These are phyloP conservation scores for Aspergillus sergii DNA, from an alignment of 2,329 filamentous ascomycete genomes.

Conservation along the genomic window DNA sequence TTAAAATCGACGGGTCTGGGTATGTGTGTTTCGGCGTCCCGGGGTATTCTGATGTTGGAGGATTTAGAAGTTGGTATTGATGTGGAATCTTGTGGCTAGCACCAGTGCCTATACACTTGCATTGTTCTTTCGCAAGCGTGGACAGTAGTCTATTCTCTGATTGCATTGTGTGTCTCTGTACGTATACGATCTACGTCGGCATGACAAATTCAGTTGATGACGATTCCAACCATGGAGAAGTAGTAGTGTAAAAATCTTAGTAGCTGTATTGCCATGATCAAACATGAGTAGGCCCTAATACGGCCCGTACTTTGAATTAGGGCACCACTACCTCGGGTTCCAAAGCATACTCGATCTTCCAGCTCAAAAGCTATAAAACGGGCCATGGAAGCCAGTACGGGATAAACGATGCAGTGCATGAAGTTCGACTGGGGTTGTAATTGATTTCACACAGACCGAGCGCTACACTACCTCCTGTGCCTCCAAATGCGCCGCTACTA, in stretches of 20 bases:
- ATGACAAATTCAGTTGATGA: constrained; percentile 27
- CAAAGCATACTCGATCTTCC: background rate
- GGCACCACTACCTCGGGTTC: background rate
- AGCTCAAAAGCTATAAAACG: background rate
- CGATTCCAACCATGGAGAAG: background rate
- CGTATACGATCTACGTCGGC: constrained; percentile 27
- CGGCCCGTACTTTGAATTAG: background rate
- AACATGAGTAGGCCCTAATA: background rate
- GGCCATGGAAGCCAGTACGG: background rate
- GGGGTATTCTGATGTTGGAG: constrained; percentile 24
- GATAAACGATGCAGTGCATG: background rate
- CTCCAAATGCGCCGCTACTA: constrained; percentile 31
- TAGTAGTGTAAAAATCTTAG: background rate
- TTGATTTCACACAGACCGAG: background rate
- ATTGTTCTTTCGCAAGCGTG: constrained; percentile 1
- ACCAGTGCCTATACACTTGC: constrained; percentile 7
- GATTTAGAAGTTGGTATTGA: constrained; percentile 24
- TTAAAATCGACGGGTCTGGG: constrained; percentile 26
- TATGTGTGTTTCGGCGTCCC: constrained; percentile 32
- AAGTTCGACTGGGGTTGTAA: background rate
- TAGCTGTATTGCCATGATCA: background rate
- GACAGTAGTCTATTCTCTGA: constrained; percentile 13
- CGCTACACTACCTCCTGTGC: background rate
- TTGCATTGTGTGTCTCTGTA: constrained; percentile 20
- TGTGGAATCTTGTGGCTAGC: constrained; percentile 16